phyloP scores from a whole-genome alignment of 73 alveolate species.

The Vitrella brassicaformis region DNA sequence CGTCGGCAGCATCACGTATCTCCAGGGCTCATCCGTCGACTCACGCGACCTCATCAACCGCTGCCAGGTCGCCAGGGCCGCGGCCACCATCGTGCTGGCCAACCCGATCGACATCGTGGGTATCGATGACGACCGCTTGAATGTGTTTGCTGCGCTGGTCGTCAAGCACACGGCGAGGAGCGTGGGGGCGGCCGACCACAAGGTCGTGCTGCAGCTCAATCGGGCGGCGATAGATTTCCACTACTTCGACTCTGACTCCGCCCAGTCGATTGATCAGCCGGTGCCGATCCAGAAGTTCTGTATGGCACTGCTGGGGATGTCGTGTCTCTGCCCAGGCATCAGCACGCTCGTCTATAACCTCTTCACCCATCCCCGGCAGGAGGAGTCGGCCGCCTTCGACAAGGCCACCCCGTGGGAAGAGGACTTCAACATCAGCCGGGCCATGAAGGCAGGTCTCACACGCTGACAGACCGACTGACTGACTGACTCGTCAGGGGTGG shows the following conservation, averaged over 20 bases:
- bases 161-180: conserved; percentile 70
- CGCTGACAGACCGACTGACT: conserved; percentile 79
- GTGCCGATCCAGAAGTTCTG: conserved; percentile 63
- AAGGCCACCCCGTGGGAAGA: conserved; percentile 48
- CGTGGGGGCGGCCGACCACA: conserved; percentile 59
- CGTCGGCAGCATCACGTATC: conserved; percentile 63
- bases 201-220: conserved; percentile 73
- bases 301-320: conserved; percentile 64
- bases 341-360: conserved; percentile 60
- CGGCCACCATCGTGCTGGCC: conserved; percentile 73
- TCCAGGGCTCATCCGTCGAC: conserved; percentile 62
- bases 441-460: conserved; percentile 54
- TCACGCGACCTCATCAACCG: conserved; percentile 65
- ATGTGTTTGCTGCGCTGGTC: conserved; percentile 73
- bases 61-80: conserved; percentile 71
- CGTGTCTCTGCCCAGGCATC: conserved; percentile 90
- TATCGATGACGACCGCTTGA: conserved; percentile 77
- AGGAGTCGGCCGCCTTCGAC: too few relatives aligned
- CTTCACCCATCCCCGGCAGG: too few relatives aligned
- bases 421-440: conserved; percentile 75
- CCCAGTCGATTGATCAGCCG: conserved; percentile 53
- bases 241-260: conserved; percentile 54
- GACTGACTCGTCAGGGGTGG: conserved; percentile 83
- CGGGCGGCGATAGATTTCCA: conserved; percentile 85
- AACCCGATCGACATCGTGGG: conserved; percentile 78